Evolutionary conservation across 352 stramenopile genomes (phyloP), one percentile per base, ranked within the genome.

Genomic region (Globisporangium spinosum): DNA sequence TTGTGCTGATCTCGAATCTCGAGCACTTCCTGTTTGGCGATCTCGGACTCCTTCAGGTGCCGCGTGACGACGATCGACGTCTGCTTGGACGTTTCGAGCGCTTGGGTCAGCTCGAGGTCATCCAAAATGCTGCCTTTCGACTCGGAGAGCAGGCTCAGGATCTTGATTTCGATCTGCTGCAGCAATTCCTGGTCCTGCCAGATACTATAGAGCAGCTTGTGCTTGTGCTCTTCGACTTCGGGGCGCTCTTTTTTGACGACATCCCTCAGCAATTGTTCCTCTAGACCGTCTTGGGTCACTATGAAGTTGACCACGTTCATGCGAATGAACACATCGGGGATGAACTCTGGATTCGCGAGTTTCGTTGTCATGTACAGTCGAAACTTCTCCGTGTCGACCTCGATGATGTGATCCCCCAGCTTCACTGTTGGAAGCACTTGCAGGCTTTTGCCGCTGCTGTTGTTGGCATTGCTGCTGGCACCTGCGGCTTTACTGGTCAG

Each of bases 241-340:
- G 85, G 84, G 0, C 86, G 73, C 55, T 98, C 93, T 68, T 88
- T 77, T 22, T 81, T 76, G 10, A 98, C 91, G 1, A 98, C 92
- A 32, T 91, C 86, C 32, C 90, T 89, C 9, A 98, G 74, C 13
- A 98, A 68, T 71, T 98, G 93, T 22, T 95, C 87, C 38, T 97
- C 87, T 13, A 98, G 75, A 1, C 93, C 93, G 3, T 93, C 83
- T n/a, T 81, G 80, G 0, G 92, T 98, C 27, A 98, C 93, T 0
- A 87, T 97, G 64, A 98, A 98, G 67, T 98, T 98, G 62, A 98
- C 96, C 4, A 98, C 77, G 56, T 91, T 98, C 32, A 97, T 89
- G 60, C 92, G 93, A 62, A 98, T 97, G 65, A 91, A 98, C 8
- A 98, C 80, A 45, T 98, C 93, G 6, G 93, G 92, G 0, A 87